These are phyloP conservation scores for Mucor mucedo DNA, from an alignment of 371 early-diverging fungal species.

Conservation along the genomic window DNA sequence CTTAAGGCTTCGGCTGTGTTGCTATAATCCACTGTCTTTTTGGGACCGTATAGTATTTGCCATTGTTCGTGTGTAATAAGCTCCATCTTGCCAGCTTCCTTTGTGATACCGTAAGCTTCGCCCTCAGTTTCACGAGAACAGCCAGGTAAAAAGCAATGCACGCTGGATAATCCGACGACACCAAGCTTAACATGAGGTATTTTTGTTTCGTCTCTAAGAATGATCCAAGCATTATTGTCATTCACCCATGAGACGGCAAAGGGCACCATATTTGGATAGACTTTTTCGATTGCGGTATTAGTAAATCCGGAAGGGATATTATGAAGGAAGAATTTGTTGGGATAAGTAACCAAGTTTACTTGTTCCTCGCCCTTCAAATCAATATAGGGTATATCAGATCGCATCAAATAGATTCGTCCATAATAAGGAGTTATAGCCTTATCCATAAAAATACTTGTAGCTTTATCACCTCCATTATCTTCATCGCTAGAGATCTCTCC, in stretches of 20 bases:
- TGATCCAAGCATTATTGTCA: conserved; percentile 49
- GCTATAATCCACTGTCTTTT: conserved; percentile 21
- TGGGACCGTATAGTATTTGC: conserved; percentile 20
- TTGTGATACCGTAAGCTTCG: conserved; percentile 34
- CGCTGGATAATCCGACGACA: conserved; percentile 26
- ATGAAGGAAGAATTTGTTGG: conserved; percentile 45
- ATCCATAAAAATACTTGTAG: conserved; percentile 22
- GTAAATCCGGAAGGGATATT: conserved; percentile 49
- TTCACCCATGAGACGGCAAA: conserved; percentile 51
- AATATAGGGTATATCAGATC: conserved; percentile 51
- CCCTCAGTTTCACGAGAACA: conserved; percentile 30
- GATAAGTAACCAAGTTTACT: conserved; percentile 35
- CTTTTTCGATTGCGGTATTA: conserved; percentile 41
- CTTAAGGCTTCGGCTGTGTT: conserved; percentile 10
- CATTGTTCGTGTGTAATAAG: conserved; percentile 36
- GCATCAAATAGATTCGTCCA: conserved; percentile 55
- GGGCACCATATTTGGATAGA: conserved; percentile 50
- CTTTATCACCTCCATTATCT: conserved; percentile 23
- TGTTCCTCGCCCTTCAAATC: conserved; percentile 51
- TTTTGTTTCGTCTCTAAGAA: conserved; percentile 39
- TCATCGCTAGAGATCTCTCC: conserved; percentile 29
- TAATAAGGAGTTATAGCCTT: conserved; percentile 38
- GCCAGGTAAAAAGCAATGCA: conserved; percentile 35
- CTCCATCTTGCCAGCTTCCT: conserved; percentile 42
- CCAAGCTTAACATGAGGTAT: conserved; percentile 38